Percentiles rank a stretch among this genome's conserved stretches.
Conservation (phyloP, 352 stramenopile genomes). For the Phytophthora crassamura region DNA sequence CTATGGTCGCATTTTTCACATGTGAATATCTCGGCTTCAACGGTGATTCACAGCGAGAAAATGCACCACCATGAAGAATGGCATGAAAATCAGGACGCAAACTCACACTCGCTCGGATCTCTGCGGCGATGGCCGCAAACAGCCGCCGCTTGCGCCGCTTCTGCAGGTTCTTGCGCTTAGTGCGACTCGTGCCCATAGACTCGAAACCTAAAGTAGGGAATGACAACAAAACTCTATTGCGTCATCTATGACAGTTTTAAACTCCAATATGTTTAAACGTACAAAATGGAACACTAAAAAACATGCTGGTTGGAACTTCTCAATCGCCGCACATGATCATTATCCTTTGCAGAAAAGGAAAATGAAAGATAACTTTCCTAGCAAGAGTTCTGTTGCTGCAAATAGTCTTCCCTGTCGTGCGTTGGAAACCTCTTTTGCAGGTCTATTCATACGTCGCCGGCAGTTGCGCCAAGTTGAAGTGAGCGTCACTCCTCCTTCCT, state of each 20-base stretch:
- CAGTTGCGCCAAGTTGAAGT: conserved; percentile 33
- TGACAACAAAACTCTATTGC: conserved; percentile 1
- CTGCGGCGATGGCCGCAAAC: conserved; percentile 59
- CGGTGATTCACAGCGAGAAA: conserved; percentile 4
- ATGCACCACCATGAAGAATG: neutral
- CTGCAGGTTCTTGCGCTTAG: conserved; percentile 77
- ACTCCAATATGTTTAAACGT: neutral
- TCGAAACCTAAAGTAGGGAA: conserved; percentile 10
- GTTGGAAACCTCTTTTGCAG: no score
- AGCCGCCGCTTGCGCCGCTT: conserved; percentile 79
- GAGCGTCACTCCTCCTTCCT: conserved; percentile 37
- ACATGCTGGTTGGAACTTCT: conserved; percentile 18
- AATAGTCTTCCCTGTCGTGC: no score
- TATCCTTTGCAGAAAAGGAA: no score
- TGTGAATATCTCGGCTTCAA: conserved; percentile 10
- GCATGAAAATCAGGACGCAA: neutral
- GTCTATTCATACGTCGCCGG: neutral
- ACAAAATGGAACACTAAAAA: no score
- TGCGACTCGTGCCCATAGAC: conserved; percentile 59
- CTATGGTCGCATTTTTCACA: conserved; percentile 20
- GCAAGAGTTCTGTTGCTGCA: no score
- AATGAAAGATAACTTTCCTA: no score
- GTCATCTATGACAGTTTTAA: neutral
- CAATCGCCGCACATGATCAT: conserved; percentile 3
- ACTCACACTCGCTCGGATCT: conserved; percentile 54